A percentile compares a stretch with the other conserved stretches of the same genome.
phyloP scores from a whole-genome alignment of 2,329 filamentous ascomycete species.

The Aspergillus japonicus region DNA sequence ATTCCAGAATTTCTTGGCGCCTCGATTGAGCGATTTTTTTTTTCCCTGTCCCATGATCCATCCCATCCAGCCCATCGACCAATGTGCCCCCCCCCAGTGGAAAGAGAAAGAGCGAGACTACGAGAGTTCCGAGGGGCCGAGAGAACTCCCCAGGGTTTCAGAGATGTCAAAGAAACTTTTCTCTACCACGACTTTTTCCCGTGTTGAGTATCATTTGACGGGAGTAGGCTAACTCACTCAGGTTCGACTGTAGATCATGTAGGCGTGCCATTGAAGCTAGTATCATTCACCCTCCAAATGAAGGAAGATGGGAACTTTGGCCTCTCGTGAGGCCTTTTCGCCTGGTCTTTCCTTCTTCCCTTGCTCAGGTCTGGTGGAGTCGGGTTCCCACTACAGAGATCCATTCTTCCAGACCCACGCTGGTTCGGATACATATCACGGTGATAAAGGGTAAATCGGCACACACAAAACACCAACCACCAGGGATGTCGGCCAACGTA shows the following conservation, averaged over 20 bases:
- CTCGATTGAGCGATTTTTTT: background rate
- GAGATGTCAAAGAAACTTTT: no score
- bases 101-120: background rate
- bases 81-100: background rate
- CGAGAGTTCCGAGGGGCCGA: background rate
- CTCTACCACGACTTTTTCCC: no score
- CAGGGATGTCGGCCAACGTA: constrained; percentile 7
- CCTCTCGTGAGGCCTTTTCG: background rate
- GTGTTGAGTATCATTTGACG: no score
- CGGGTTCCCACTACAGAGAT: background rate
- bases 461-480: constrained; percentile 2
- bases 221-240: no score
- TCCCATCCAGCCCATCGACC: background rate
- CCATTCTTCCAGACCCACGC: background rate
- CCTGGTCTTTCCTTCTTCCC: background rate
- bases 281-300: no score
- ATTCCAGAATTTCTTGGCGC: constrained; percentile 20
- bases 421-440: constrained; percentile 12
- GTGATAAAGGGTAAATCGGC: constrained; percentile 18
- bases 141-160: background rate
- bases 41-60: background rate
- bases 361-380: background rate
- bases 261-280: background rate
- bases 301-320: no score
- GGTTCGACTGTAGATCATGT: background rate